Evolutionary conservation across 495 filamentous ascomycete species (phyloP), one percentile per base, ranked within the genome.

Genomic region (Penicillium desertorum): DNA sequence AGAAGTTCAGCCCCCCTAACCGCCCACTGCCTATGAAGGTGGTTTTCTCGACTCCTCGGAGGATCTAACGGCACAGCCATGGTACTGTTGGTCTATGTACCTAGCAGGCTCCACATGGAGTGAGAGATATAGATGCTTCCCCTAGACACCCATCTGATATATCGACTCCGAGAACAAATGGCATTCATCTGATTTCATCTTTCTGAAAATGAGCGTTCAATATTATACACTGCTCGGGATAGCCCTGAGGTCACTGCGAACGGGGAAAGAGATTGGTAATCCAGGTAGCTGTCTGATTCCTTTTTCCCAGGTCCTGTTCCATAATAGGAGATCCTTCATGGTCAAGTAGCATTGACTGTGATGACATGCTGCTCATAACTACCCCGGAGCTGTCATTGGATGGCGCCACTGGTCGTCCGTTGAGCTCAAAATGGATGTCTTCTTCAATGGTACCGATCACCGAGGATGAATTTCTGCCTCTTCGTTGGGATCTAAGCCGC

Each of bases 281-380:
- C 42, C 47, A 58, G 48, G 56, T 52, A 22, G 56, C 36, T 36
- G 48, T 51, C 32, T 47, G 9, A 6, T 39, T 45, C 14, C 45
- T 36, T 49, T 53, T 54, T 10, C 14, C 39, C 17, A 17, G 17
- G 12, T 25, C 29, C 23, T 23, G 46, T 11, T 45, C 39, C 1
- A 42, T 17, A 16, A 14, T 17, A 25, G 45, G 5, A 9, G 62
- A 56, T 10, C 51, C 54, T 36, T 69, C 70, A 27, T 58, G 19
- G 45, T 68, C 68, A 19, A 75, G 58, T 39, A 73, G 64, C 69
- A 76, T 77, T 10, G 72, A 64, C 51, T 72, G 69, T 1, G 72
- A 75, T 2, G 75, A 76, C 8, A 42, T 23, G 22, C 58, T 60
- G 22, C 44, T 58, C 20, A 36, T 45, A 20, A 51, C 9, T 19